Conservation (phyloP, 2,329 filamentous ascomycete genomes). For the Pseudocercospora pini-densiflorae region DNA sequence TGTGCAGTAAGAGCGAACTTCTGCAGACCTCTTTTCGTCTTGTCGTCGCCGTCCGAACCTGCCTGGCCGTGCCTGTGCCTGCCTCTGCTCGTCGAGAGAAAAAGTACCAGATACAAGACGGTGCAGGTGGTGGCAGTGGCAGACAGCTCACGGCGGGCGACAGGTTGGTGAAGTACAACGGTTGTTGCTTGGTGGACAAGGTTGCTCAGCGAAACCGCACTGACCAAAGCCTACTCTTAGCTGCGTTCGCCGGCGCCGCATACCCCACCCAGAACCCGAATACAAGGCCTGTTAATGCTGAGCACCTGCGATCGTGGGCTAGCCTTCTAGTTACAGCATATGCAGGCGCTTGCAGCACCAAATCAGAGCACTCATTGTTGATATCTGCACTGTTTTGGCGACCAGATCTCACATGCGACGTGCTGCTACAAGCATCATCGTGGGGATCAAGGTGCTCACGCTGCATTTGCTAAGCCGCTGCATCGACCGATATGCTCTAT, state of each 20-base stretch:
- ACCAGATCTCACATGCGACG: not conserved
- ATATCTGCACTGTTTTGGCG: not conserved
- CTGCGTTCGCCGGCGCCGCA: not conserved
- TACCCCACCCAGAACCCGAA: not conserved
- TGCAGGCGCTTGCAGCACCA: not conserved
- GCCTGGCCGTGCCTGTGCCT: not conserved
- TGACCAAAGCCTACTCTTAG: not conserved
- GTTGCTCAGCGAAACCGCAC: not conserved
- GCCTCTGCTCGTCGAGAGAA: not conserved
- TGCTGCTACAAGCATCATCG: not conserved
- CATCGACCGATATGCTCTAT: not conserved
- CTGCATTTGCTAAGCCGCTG: no score
- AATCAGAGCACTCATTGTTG: constrained; percentile 3
- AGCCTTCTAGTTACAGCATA: not conserved
- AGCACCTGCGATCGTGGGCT: not conserved
- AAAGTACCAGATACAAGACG: not conserved
- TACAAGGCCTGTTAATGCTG: not conserved
- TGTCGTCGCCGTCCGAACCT: not conserved
- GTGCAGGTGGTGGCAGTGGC: constrained; percentile 1
- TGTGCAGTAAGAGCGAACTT: not conserved
- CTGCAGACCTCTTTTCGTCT: not conserved
- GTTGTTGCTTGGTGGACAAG: not conserved
- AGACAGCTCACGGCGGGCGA: constrained; percentile 1
- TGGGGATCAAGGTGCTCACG: not conserved
- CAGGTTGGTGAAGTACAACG: constrained; percentile 2